A percentile compares a stretch with the other conserved stretches of the same genome.
Conservation (phyloP, 148 eudicot species). For the Rhododendron vialii region DNA sequence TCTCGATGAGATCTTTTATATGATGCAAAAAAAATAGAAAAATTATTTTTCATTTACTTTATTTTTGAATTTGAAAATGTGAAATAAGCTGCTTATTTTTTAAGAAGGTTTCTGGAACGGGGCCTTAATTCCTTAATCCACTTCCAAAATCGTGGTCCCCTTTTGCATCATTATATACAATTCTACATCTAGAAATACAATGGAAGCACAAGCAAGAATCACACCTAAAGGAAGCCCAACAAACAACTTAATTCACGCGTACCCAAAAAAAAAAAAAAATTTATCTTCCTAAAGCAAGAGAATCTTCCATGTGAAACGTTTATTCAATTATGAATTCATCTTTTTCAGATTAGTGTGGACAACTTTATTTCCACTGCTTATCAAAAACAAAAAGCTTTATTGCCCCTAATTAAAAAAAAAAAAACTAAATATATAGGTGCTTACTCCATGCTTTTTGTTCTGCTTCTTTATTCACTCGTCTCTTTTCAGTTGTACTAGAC, state of each 20-base stretch:
- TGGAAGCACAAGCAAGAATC: background rate
- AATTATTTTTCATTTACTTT: too few relatives aligned
- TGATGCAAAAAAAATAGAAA: too few relatives aligned
- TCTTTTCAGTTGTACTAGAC: background rate
- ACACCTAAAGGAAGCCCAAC: background rate
- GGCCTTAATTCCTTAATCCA: background rate
- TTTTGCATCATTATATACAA: background rate
- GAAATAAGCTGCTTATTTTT: too few relatives aligned
- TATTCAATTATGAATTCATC: background rate
- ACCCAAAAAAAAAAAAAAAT: too few relatives aligned
- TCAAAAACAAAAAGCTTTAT: background rate
- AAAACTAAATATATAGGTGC: background rate
- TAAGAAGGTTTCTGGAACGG: too few relatives aligned
- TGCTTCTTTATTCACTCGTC: background rate
- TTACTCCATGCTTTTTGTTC: background rate
- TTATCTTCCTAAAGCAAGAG: background rate
- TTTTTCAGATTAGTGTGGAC: background rate
- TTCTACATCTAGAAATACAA: background rate
- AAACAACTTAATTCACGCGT: background rate
- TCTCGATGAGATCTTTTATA: too few relatives aligned
- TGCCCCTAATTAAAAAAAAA: background rate
- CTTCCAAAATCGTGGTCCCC: background rate
- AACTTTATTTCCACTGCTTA: background rate
- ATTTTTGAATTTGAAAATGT: too few relatives aligned
- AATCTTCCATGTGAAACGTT: background rate